These are phyloP conservation scores for Aspergillus pseudoglaucus DNA, from an alignment of 2,329 filamentous ascomycete species.

Conservation along the genomic window DNA sequence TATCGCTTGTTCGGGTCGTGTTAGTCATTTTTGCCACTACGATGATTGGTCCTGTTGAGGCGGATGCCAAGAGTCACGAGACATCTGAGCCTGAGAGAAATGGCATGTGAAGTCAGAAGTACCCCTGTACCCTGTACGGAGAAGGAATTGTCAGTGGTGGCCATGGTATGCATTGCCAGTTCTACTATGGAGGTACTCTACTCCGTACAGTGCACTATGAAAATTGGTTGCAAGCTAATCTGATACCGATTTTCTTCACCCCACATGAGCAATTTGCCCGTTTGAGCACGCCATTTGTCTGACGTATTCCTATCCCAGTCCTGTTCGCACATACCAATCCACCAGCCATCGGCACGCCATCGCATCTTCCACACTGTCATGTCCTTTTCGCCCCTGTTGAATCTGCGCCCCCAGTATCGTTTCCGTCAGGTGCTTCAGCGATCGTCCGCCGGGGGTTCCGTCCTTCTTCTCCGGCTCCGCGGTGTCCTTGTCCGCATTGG, in stretches of 20 bases:
- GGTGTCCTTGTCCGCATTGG: neutral
- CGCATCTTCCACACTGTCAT: slow-evolving; percentile 44
- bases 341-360: slow-evolving; percentile 39
- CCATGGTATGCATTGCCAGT: too few species aligned
- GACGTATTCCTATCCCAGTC: slow-evolving; percentile 1
- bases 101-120: too few species aligned
- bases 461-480: neutral
- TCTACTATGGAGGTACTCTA: too few species aligned
- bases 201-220: too few species aligned
- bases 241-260: neutral
- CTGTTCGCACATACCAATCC: slow-evolving; percentile 29
- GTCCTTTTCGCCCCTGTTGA: slow-evolving; percentile 20
- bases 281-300: neutral
- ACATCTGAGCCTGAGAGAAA: too few species aligned
- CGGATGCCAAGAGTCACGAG: too few species aligned
- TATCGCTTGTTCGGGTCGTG: neutral
- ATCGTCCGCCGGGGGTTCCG: slow-evolving; percentile 1
- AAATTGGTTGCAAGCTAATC: too few species aligned
- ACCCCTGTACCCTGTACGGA: too few species aligned
- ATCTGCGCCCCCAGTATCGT: slow-evolving; percentile 15
- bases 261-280: neutral
- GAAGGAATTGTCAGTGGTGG: too few species aligned
- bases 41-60: too few species aligned
- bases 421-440: slow-evolving; percentile 16
- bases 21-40: too few species aligned